phyloP scores from a whole-genome alignment of 2,329 filamentous ascomycete species.

The Pseudocercospora eumusae region DNA sequence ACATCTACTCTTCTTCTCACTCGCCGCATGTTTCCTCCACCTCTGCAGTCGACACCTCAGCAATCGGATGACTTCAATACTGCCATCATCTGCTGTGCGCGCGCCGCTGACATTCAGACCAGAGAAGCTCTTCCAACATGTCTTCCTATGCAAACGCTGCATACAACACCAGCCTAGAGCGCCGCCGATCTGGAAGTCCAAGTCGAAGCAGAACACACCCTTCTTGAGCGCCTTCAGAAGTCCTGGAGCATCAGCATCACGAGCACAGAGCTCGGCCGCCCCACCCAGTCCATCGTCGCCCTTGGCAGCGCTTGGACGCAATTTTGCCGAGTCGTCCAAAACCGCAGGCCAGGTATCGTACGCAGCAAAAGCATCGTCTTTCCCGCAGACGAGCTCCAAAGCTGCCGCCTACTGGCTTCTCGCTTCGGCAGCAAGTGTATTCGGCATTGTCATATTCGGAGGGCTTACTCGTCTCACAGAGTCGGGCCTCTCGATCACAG shows the following conservation, averaged over 20 bases:
- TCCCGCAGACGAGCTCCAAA: slow-evolving; percentile 60
- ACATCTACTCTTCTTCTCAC: slow-evolving; percentile 4
- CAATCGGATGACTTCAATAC: slow-evolving; percentile 30
- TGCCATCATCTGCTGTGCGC: slow-evolving; percentile 29
- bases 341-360: slow-evolving; percentile 8
- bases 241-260: slow-evolving; percentile 25
- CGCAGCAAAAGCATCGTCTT: slow-evolving; percentile 26
- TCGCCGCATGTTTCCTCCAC: neutral
- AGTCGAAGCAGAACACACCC: slow-evolving; percentile 36
- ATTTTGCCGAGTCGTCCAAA: slow-evolving; percentile 26
- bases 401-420: slow-evolving; percentile 88
- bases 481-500: slow-evolving; percentile 95
- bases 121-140: slow-evolving; percentile 25
- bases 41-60: neutral
- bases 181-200: slow-evolving; percentile 20
- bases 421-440: slow-evolving; percentile 87
- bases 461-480: slow-evolving; percentile 92
- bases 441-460: slow-evolving; percentile 94
- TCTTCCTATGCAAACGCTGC: slow-evolving; percentile 39
- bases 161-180: slow-evolving; percentile 30
- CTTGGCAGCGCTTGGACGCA: slow-evolving; percentile 38
- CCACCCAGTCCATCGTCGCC: slow-evolving; percentile 34
- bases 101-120: slow-evolving; percentile 27
- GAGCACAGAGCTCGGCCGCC: slow-evolving; percentile 30
- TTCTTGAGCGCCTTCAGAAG: slow-evolving; percentile 41